phyloP scores from a whole-genome alignment of 1,139 yeast species.

The Saccharomyces hybrid region DNA sequence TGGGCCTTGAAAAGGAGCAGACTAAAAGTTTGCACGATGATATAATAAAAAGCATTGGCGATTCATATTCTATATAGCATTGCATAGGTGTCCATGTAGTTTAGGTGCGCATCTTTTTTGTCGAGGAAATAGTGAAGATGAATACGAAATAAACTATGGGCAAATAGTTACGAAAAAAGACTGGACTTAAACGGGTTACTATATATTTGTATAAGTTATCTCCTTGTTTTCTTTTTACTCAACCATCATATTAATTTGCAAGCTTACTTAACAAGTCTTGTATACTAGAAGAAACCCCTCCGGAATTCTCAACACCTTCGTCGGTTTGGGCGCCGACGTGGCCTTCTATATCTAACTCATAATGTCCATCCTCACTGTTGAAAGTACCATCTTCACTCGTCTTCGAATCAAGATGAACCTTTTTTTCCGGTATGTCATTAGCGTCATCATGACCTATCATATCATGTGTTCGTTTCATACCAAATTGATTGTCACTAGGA shows the following conservation, averaged over 20 bases:
- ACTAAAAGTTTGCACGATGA: slow-evolving; percentile 13
- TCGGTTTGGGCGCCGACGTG: slow-evolving; percentile 2
- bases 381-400: slow-evolving; percentile 5
- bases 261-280: slow-evolving; percentile 31
- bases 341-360: slow-evolving; percentile 3
- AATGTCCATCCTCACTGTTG: slow-evolving; percentile 9
- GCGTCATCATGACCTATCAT: background rate
- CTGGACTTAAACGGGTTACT: background rate
- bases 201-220: background rate
- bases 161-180: background rate
- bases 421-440: background rate
- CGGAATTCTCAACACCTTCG: background rate
- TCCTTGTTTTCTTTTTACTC: background rate
- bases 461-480: background rate
- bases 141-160: background rate
- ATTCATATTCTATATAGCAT: slow-evolving; percentile 14
- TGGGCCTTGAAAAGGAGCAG: slow-evolving; percentile 18
- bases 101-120: background rate
- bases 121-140: background rate
- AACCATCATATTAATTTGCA: slow-evolving; percentile 18
- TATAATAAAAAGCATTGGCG: slow-evolving; percentile 21
- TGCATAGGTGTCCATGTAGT: background rate
- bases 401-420: background rate
- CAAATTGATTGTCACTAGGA: background rate
- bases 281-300: slow-evolving; percentile 26